phyloP scores from a whole-genome alignment of 1,139 yeast species.

The Taphrina flavorubra region DNA sequence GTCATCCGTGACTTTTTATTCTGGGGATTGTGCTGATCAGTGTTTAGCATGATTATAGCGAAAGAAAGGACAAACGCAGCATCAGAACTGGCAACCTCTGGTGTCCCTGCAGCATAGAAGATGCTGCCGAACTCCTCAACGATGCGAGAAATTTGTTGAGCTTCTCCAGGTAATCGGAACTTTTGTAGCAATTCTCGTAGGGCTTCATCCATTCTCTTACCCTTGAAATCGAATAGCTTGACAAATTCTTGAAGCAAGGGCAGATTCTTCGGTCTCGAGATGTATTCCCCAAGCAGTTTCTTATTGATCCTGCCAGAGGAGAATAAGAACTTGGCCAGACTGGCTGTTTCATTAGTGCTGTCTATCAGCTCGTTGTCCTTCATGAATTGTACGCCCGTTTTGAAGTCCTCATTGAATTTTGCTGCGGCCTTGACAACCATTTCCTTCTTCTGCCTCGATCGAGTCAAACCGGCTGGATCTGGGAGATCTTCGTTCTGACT shows the following conservation, averaged over 20 bases:
- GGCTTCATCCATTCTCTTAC: conserved; percentile 89
- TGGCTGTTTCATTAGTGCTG: conserved; percentile 60
- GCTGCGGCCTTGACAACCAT: conserved; percentile 77
- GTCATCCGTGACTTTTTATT: conserved; percentile 74
- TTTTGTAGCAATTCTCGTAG: conserved; percentile 77
- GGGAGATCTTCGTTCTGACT: conserved; percentile 41
- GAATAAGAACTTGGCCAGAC: conserved; percentile 76
- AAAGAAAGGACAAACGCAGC: conserved; percentile 85
- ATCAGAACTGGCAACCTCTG: conserved; percentile 58
- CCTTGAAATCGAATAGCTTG: conserved; percentile 72
- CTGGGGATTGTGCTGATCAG: conserved; percentile 85
- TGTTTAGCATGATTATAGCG: conserved; percentile 82
- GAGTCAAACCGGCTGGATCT: conserved; percentile 46
- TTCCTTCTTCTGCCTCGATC: conserved; percentile 65
- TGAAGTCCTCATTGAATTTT: conserved; percentile 76
- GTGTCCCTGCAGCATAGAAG: conserved; percentile 58
- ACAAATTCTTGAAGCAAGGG: conserved; percentile 70
- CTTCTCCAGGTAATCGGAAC: conserved; percentile 95
- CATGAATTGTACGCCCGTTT: conserved; percentile 70
- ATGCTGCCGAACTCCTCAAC: conserved; percentile 84
- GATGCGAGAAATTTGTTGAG: conserved; percentile 91
- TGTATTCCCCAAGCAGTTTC: conserved; percentile 80
- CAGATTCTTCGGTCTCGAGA: conserved; percentile 75
- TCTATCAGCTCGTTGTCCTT: conserved; percentile 68
- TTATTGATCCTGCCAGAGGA: conserved; percentile 83